phyloP scores from a whole-genome alignment of 176 grass and related monocot genomes.

The Lolium rigidum region DNA sequence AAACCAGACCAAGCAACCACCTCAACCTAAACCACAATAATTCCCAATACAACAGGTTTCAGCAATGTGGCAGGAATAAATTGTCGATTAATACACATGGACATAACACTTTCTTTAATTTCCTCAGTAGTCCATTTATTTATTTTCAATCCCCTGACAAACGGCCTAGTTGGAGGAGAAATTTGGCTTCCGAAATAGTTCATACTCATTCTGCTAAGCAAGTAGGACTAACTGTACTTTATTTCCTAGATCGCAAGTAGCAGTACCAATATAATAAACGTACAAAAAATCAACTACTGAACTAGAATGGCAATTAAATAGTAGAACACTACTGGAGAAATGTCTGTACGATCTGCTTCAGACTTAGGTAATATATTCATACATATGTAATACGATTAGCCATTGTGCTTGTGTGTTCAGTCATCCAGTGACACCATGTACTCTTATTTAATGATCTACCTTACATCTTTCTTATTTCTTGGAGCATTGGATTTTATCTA shows the following conservation, averaged over 20 bases:
- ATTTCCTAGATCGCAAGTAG: background rate
- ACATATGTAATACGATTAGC: background rate
- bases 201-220: background rate
- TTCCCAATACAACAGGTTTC: background rate
- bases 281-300: background rate
- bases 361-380: no score
- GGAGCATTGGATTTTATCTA: background rate
- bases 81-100: background rate
- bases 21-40: background rate
- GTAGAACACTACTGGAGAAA: constrained; percentile 19
- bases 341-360: background rate
- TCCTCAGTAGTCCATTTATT: background rate
- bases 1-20: background rate
- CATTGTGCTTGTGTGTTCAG: background rate
- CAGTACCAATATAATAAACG: background rate
- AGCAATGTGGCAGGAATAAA: background rate
- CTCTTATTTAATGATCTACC: background rate
- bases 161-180: background rate
- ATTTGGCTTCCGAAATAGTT: background rate
- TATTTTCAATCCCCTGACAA: background rate
- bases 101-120: background rate
- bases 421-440: background rate
- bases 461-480: background rate
- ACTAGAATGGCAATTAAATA: constrained; percentile 7
- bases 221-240: background rate